phyloP scores from a whole-genome alignment of 768 basidiomycete genomes.

The Floccularia luteovirens region DNA sequence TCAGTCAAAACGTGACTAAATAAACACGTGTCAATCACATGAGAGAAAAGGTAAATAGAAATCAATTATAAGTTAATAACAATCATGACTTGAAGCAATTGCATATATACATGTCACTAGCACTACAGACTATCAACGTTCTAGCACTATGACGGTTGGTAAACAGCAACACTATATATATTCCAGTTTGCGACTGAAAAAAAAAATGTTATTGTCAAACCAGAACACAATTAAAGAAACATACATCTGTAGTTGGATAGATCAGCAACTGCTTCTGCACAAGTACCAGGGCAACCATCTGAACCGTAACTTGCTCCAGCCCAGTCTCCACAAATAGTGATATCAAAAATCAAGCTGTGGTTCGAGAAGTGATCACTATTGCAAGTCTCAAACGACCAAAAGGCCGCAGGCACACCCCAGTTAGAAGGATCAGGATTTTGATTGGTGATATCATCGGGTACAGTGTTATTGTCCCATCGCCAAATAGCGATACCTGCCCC shows the following conservation, averaged over 20 bases:
- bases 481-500: constrained; percentile 43
- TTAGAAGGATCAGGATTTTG: constrained; percentile 34
- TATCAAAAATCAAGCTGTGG: constrained; percentile 42
- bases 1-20: no score
- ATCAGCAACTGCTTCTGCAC: constrained; percentile 41
- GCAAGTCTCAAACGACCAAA: constrained; percentile 42
- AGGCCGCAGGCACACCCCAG: constrained; percentile 48
- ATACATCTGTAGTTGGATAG: constrained; percentile 43
- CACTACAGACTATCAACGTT: no score
- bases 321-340: constrained; percentile 40
- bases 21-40: no score
- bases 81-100: no score
- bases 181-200: no score
- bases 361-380: constrained; percentile 46
- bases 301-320: constrained; percentile 25
- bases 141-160: no score
- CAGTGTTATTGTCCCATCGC: constrained; percentile 41
- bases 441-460: constrained; percentile 43
- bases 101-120: no score
- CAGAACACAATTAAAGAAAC: no score
- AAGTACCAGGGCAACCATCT: constrained; percentile 38
- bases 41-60: no score
- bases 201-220: no score
- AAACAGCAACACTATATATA: no score
- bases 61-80: no score